Conservation (phyloP, 352 stramenopile species). For the Globisporangium spiculum region DNA sequence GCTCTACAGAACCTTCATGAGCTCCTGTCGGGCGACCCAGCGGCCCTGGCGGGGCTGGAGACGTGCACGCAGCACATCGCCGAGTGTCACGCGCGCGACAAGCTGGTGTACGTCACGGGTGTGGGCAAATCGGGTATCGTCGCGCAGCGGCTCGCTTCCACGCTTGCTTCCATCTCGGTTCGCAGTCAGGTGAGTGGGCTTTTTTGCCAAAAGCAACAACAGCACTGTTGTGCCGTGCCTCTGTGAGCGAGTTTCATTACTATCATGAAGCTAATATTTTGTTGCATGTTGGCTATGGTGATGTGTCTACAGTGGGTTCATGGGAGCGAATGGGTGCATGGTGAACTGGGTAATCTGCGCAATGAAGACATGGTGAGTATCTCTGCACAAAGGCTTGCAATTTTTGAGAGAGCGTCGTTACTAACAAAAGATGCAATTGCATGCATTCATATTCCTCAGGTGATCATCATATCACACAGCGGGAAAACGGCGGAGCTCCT, state of each 20-base stretch:
- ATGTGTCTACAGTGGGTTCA: constrained; percentile 56
- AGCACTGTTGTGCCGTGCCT: not conserved
- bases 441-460: constrained; percentile 17
- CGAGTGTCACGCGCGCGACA: constrained; percentile 42
- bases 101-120: constrained; percentile 62
- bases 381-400: no score
- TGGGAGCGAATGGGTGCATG: constrained; percentile 75
- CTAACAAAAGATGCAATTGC: not conserved
- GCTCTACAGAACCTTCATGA: constrained; percentile 36
- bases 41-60: constrained; percentile 27
- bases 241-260: not conserved
- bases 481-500: constrained; percentile 63
- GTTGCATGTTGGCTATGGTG: not conserved
- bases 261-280: not conserved
- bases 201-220: not conserved
- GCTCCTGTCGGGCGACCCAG: constrained; percentile 27
- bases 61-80: constrained; percentile 30
- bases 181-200: constrained; percentile 46
- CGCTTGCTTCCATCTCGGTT: constrained; percentile 68
- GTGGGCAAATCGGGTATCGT: constrained; percentile 84
- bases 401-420: not conserved
- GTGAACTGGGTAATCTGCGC: constrained; percentile 68
- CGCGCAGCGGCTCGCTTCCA: constrained; percentile 63
- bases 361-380: constrained; percentile 47
- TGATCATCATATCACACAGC: constrained; percentile 74